Conservation (phyloP, 2,329 filamentous ascomycete genomes). For the Cladophialophora psammophila region DNA sequence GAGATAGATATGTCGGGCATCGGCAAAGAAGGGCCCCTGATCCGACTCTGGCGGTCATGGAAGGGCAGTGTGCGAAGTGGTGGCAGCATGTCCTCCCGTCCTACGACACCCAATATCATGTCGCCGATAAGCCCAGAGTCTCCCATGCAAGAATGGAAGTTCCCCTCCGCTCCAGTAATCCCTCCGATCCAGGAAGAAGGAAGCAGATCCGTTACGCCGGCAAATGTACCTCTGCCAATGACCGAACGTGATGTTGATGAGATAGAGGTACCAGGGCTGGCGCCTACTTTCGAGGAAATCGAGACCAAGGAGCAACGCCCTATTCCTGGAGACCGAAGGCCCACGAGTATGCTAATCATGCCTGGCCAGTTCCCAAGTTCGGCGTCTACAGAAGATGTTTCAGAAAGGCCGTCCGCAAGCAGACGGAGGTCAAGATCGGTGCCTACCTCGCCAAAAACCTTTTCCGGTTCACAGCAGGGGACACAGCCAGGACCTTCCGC, state of each 20-base stretch:
- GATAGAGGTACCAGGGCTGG: slow-evolving; percentile 78
- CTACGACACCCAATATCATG: slow-evolving; percentile 47
- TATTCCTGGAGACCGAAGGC: slow-evolving; percentile 23
- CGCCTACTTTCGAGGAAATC: slow-evolving; percentile 49
- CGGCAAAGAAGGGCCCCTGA: slow-evolving; percentile 85
- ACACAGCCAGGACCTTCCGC: not conserved
- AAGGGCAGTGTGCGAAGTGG: slow-evolving; percentile 70
- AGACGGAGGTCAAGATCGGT: slow-evolving; percentile 35
- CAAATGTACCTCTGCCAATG: slow-evolving; percentile 73
- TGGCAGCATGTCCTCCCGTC: slow-evolving; percentile 65
- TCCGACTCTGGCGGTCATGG: slow-evolving; percentile 93
- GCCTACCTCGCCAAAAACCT: slow-evolving; percentile 20
- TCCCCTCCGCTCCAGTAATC: slow-evolving; percentile 44
- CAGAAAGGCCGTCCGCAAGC: slow-evolving; percentile 20
- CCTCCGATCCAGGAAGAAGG: slow-evolving; percentile 40
- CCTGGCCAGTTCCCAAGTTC: slow-evolving; percentile 34
- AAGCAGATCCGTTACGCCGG: slow-evolving; percentile 48
- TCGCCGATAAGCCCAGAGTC: slow-evolving; percentile 34
- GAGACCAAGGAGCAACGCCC: slow-evolving; percentile 19
- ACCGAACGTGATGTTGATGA: slow-evolving; percentile 74
- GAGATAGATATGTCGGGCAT: slow-evolving; percentile 93
- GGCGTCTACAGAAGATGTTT: not conserved
- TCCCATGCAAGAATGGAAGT: slow-evolving; percentile 51
- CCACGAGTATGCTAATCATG: slow-evolving; percentile 37
- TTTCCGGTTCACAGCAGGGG: slow-evolving; percentile 5